phyloP scores from a whole-genome alignment of 73 alveolate genomes.

The Durusdinium trenchii region DNA sequence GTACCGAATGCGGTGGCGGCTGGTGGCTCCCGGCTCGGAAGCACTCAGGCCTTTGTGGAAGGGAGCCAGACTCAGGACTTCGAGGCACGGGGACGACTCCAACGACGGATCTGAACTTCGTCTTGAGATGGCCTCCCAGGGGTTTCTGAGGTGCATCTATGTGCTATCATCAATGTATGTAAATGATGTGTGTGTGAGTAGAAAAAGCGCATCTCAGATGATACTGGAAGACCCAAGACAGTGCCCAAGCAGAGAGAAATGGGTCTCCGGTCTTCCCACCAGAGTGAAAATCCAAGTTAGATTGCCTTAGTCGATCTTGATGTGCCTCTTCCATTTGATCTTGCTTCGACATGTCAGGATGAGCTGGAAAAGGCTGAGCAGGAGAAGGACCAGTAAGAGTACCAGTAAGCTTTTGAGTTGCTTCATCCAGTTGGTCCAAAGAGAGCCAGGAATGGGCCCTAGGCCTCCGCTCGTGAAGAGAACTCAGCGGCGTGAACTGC shows the following conservation, averaged over 20 bases:
- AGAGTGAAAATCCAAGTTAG: background rate
- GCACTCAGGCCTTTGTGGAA: slow-evolving; percentile 69
- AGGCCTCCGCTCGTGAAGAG: too few species aligned
- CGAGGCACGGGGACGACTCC: background rate
- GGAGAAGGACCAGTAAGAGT: background rate
- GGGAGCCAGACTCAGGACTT: slow-evolving; percentile 50
- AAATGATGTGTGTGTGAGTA: background rate
- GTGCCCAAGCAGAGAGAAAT: background rate
- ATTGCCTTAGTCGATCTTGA: background rate
- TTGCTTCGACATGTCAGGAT: background rate
- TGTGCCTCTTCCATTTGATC: background rate
- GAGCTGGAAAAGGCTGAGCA: slow-evolving; percentile 13
- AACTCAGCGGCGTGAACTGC: background rate
- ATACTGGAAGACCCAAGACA: background rate
- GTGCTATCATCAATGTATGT: background rate
- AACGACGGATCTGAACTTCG: too few species aligned
- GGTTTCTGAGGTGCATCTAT: background rate
- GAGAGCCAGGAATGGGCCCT: background rate
- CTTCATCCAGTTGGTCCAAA: background rate
- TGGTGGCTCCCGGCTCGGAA: too few species aligned
- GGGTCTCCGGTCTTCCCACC: background rate
- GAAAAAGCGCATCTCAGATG: background rate
- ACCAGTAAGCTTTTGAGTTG: background rate
- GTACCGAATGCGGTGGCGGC: too few species aligned
- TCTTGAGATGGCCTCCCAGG: background rate